These are phyloP conservation scores for Sphagnum contortum DNA, from an alignment of 225 moss, liverwort and hornwort genomes.

Conservation along the genomic window DNA sequence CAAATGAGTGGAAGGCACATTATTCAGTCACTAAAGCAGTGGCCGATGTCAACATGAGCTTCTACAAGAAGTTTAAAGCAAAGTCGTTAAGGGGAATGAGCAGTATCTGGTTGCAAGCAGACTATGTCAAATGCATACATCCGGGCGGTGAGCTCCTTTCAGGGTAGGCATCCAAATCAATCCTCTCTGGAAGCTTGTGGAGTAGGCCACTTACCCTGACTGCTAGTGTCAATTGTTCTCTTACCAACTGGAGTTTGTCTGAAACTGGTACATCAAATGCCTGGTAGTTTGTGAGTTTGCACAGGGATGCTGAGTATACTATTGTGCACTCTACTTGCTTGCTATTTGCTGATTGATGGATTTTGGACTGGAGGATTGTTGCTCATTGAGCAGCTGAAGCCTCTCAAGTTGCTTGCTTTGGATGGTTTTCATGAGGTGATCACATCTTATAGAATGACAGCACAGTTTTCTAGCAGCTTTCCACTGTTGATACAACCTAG, in stretches of 20 bases:
- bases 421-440: no score
- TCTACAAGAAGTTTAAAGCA: constrained; percentile 51
- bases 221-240: not conserved
- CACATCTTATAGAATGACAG: no score
- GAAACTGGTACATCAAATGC: not conserved
- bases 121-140: constrained; percentile 57
- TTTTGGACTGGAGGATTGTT: no score
- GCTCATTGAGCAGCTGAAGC: no score
- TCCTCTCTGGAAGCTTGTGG: not conserved
- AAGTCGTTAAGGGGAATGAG: constrained; percentile 55
- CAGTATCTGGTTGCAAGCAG: constrained; percentile 42
- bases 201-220: not conserved
- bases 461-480: no score
- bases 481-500: no score
- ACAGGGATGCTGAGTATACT: no score
- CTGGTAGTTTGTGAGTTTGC: no score
- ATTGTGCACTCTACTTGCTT: no score
- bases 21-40: constrained; percentile 56
- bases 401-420: no score
- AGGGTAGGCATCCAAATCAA: constrained; percentile 20
- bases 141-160: constrained; percentile 51
- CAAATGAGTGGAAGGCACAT: constrained; percentile 51
- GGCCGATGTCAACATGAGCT: constrained; percentile 33
- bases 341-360: no score
- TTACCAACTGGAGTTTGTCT: not conserved